Evolutionary conservation across 371 early-diverging fungal genomes (phyloP), one percentile per base, ranked within the genome.

Genomic region (Mucor ambiguus): DNA sequence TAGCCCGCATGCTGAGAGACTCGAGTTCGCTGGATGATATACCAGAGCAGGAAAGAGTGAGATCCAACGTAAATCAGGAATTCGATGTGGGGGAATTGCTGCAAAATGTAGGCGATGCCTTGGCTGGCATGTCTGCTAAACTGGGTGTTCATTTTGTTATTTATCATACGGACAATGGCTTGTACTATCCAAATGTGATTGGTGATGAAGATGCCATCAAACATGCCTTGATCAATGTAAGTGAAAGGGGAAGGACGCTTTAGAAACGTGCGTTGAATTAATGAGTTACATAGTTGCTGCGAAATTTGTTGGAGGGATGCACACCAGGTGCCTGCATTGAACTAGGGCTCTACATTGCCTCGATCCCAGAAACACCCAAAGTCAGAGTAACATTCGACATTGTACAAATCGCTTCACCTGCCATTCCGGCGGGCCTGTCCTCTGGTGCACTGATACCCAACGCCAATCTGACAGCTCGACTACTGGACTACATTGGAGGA

Each of bases 51-150:
- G 58, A 61, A 16, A 44, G 43, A 55, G 32, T 73, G 10, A 65
- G 61, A 29, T 69, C 69, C 33, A 38, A 49, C n/a, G 57, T 62
- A 1, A 54, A 58, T 2, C 60, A 63, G 9, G 77, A 84, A 29
- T 87, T 90, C 66, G 89, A 90, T 71, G 77, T 87, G 6, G 86
- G 88, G 18, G 85, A 88, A 56, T 64, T 87, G 38, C 73, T 88
- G 12, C 88, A 90, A 67, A 80, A 81, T 61, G 77, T 90, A 3
- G 89, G 87, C 8, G 90, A 90, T 70, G 80, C 85, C 12, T 73
- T 88, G 61, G 86, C 89, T 16, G 90, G 88, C 20, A 79, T 82
- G 62, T 85, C 87, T 9, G 77, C 86, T n/a, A 73, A 79, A 24
- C 71, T 83, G 38, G 83, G 80, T 14, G 85, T 90, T 4, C 85